Conservation (phyloP, 306 rosid species). For the Cajanus cajan region DNA sequence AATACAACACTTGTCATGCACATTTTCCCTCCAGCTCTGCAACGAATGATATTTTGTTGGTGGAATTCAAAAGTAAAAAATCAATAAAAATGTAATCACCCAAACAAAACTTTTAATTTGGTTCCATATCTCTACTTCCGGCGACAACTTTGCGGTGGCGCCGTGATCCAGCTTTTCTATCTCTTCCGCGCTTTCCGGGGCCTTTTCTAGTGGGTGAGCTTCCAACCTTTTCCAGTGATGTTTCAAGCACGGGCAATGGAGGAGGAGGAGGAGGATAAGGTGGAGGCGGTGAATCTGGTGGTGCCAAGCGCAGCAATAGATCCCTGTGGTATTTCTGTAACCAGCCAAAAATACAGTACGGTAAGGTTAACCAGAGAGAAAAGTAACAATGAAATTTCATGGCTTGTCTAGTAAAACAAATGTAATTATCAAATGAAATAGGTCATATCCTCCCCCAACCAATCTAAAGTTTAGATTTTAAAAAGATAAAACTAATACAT, state of each 20-base stretch:
- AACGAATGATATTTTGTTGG: constrained; percentile 36
- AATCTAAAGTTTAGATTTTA: too few species aligned
- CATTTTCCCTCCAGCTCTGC: constrained; percentile 44
- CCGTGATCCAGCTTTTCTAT: constrained; percentile 51
- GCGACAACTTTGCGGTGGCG: constrained; percentile 80
- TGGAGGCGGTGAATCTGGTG: constrained; percentile 18
- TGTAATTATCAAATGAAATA: background rate
- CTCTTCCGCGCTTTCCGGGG: constrained; percentile 57
- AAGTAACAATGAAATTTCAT: constrained; percentile 1
- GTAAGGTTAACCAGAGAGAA: background rate
- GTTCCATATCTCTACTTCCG: constrained; percentile 44
- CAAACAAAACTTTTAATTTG: constrained; percentile 54
- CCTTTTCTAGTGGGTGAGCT: constrained; percentile 39
- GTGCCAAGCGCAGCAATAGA: constrained; percentile 48
- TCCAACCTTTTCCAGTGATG: constrained; percentile 15
- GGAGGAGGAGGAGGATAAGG: constrained; percentile 26
- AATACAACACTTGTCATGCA: constrained; percentile 42
- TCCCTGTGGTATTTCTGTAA: constrained; percentile 83
- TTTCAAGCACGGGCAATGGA: constrained; percentile 31
- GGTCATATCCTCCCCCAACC: background rate
- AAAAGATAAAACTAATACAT: too few species aligned
- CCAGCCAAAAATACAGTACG: background rate
- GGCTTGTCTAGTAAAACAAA: background rate
- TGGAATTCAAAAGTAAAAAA: constrained; percentile 30
- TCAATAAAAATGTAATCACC: constrained; percentile 24